phyloP scores from a whole-genome alignment of 257 asterid species.

The Forsythia viridissima region DNA sequence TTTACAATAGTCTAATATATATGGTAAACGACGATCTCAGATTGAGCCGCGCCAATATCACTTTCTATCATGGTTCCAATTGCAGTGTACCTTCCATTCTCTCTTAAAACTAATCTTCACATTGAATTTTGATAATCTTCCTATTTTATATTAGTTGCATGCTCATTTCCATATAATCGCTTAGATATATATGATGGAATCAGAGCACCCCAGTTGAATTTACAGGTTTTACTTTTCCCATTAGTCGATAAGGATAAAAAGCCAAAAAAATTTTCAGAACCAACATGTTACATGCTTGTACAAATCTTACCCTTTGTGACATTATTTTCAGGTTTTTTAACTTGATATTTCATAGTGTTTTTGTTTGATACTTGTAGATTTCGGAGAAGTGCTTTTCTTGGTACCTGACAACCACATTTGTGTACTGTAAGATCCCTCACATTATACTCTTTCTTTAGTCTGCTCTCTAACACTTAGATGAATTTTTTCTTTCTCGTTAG shows the following conservation, averaged over 20 bases:
- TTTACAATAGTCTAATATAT: conserved; percentile 29
- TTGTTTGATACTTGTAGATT: too few relatives aligned
- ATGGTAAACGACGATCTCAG: conserved; percentile 68
- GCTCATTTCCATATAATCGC: too few relatives aligned
- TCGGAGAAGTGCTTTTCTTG: too few relatives aligned
- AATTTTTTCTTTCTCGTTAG: not conserved
- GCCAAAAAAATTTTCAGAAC: too few relatives aligned
- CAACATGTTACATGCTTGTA: too few relatives aligned
- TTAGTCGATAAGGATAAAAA: not conserved
- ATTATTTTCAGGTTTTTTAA: not conserved
- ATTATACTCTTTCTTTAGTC: too few relatives aligned
- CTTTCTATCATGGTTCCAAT: conserved; percentile 25
- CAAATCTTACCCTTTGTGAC: not conserved
- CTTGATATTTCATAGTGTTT: too few relatives aligned
- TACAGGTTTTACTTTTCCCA: not conserved
- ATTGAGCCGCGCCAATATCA: conserved; percentile 99
- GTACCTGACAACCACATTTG: too few relatives aligned
- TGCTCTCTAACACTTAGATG: not conserved
- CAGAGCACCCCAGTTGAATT: not conserved
- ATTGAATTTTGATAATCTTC: not conserved
- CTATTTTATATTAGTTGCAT: too few relatives aligned
- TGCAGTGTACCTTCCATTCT: not conserved
- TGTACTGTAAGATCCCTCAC: too few relatives aligned
- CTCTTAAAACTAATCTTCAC: not conserved
- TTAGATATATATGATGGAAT: not conserved